Evolutionary conservation across 1,284 basidiomycete genomes (phyloP).

Genomic region (Puccinia hordei): DNA sequence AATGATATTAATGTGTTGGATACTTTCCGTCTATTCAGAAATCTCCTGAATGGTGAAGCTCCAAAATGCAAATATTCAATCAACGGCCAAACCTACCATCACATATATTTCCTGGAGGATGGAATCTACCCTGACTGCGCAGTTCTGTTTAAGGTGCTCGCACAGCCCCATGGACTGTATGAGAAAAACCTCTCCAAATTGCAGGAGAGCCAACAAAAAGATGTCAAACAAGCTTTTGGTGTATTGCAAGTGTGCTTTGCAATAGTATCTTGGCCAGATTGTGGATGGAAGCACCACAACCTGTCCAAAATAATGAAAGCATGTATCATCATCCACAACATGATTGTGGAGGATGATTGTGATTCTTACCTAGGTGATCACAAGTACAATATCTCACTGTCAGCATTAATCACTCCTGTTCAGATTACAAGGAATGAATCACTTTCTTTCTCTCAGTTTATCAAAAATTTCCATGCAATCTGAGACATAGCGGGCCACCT

Average conservation of each 20-base stretch:
- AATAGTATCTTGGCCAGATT: too few relatives aligned
- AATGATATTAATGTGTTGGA: slow-evolving; percentile 40
- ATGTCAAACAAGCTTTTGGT: too few relatives aligned
- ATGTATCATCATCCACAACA: too few relatives aligned
- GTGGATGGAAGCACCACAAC: too few relatives aligned
- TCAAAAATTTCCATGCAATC: too few relatives aligned
- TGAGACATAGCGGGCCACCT: too few relatives aligned
- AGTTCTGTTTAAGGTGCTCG: background rate
- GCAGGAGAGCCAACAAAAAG: background rate
- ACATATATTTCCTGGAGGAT: slow-evolving; percentile 16
- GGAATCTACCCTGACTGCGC: slow-evolving; percentile 25
- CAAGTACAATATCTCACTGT: background rate
- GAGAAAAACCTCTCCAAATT: background rate
- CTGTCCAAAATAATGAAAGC: too few relatives aligned
- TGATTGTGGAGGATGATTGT: too few relatives aligned
- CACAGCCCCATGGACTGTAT: background rate
- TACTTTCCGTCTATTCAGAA: background rate
- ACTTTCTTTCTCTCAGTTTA: background rate
- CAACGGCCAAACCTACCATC: background rate
- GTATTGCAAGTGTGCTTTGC: too few relatives aligned
- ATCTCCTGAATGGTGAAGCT: slow-evolving; percentile 6
- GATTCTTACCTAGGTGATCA: background rate
- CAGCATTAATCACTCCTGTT: background rate
- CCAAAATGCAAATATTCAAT: too few relatives aligned
- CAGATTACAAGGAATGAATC: too few relatives aligned